phyloP scores from a whole-genome alignment of 495 filamentous ascomycete genomes.

The Chaetomium fimeti region DNA sequence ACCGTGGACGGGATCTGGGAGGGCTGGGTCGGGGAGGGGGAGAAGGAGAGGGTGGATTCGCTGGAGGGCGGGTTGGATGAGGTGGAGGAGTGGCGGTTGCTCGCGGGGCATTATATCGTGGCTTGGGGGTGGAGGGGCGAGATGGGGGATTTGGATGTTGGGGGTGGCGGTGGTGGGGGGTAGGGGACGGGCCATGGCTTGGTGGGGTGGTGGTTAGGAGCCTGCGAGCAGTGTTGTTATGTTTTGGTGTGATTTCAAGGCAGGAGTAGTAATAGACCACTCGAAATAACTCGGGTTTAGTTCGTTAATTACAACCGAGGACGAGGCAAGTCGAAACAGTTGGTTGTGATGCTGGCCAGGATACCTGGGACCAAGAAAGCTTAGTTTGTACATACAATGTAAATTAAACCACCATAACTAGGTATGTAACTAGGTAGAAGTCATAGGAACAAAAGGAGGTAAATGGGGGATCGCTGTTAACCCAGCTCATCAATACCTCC shows the following conservation, averaged over 20 bases:
- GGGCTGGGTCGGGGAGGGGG: slow-evolving; percentile 64
- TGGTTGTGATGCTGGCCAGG: too few relatives aligned
- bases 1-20: slow-evolving; percentile 77
- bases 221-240: not conserved
- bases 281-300: too few relatives aligned
- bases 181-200: not conserved
- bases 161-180: not conserved
- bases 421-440: too few relatives aligned
- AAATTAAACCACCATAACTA: too few relatives aligned
- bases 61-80: slow-evolving; percentile 93
- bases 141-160: slow-evolving; percentile 30
- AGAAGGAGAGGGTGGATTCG: slow-evolving; percentile 74
- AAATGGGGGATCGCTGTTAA: too few relatives aligned
- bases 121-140: slow-evolving; percentile 64
- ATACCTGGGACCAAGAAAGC: too few relatives aligned
- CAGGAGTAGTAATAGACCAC: too few relatives aligned
- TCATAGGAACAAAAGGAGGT: too few relatives aligned
- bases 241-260: not conserved
- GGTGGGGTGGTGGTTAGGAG: not conserved
- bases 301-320: too few relatives aligned
- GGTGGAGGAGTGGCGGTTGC: slow-evolving; percentile 87
- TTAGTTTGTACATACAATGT: too few relatives aligned
- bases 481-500: too few relatives aligned
- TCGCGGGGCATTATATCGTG: slow-evolving; percentile 87
- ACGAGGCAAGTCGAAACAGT: too few relatives aligned